Evolutionary conservation across 2,329 filamentous ascomycete species (phyloP).

Genomic region (Fusarium falciforme): DNA sequence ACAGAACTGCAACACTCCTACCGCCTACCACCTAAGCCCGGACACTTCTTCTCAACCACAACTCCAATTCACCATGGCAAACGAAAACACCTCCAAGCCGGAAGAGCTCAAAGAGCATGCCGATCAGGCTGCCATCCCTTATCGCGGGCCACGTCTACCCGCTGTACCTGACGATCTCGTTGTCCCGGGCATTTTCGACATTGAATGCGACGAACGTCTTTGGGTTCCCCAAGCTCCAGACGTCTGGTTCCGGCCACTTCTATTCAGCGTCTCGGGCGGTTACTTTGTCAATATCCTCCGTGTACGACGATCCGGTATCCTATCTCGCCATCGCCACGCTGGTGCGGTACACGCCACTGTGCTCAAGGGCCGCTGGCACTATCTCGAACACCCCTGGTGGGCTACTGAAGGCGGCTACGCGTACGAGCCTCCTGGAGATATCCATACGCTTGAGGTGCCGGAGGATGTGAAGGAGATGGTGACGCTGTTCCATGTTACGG

Average conservation of each 20-base stretch:
- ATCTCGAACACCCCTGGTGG: slow-evolving; percentile 52
- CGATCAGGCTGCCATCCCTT: neutral
- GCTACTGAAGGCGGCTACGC: slow-evolving; percentile 49
- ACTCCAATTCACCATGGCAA: neutral
- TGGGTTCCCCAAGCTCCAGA: neutral
- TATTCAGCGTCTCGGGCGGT: neutral
- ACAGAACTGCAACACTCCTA: neutral
- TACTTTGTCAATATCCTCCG: neutral
- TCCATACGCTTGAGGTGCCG: slow-evolving; percentile 40
- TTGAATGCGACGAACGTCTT: neutral
- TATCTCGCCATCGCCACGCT: slow-evolving; percentile 49
- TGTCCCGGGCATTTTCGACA: neutral
- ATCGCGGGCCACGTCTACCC: neutral
- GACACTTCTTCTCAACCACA: neutral
- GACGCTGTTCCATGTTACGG: neutral
- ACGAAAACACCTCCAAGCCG: neutral
- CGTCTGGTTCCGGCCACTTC: neutral
- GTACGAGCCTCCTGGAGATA: slow-evolving; percentile 50
- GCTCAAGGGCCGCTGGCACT: slow-evolving; percentile 49
- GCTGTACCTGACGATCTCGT: neutral
- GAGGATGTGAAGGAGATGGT: neutral
- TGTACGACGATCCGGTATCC: slow-evolving; percentile 43
- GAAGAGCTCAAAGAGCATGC: neutral
- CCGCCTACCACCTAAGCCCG: neutral
- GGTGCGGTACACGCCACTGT: slow-evolving; percentile 49